Percentiles rank a stretch among this genome's conserved stretches.
Evolutionary conservation across 2,329 filamentous ascomycete species (phyloP).

Genomic region (Colletotrichum sp.): DNA sequence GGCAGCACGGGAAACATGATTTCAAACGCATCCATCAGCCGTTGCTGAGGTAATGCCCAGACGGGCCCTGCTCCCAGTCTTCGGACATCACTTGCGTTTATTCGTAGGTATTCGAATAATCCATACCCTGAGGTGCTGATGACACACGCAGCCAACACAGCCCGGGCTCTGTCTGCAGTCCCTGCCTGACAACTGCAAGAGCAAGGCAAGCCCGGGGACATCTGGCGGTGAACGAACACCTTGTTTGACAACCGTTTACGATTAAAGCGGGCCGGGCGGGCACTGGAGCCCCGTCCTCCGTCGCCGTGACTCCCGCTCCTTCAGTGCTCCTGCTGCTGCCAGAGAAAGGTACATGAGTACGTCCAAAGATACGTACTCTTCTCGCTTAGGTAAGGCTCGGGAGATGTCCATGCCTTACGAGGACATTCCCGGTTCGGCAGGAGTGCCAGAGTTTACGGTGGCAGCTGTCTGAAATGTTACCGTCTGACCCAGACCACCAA

Average conservation of each 20-base stretch:
- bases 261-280: neutral
- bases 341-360: too few species aligned
- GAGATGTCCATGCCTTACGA: neutral
- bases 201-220: neutral
- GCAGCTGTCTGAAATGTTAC: constrained; percentile 5
- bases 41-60: constrained; percentile 21
- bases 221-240: constrained; percentile 15
- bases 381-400: neutral
- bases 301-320: neutral
- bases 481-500: neutral
- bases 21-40: constrained; percentile 13
- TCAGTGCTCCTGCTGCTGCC: neutral
- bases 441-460: neutral
- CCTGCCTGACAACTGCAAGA: neutral
- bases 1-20: constrained; percentile 12
- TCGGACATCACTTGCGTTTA: neutral
- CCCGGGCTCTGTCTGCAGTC: neutral
- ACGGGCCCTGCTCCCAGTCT: neutral
- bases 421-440: neutral
- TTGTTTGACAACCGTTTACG: constrained; percentile 13
- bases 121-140: neutral
- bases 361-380: neutral
- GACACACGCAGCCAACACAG: neutral
- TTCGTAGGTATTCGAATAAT: neutral
- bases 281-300: neutral